Conservation (phyloP, 768 basidiomycete genomes). For the Cystofilobasidium ferigula region DNA sequence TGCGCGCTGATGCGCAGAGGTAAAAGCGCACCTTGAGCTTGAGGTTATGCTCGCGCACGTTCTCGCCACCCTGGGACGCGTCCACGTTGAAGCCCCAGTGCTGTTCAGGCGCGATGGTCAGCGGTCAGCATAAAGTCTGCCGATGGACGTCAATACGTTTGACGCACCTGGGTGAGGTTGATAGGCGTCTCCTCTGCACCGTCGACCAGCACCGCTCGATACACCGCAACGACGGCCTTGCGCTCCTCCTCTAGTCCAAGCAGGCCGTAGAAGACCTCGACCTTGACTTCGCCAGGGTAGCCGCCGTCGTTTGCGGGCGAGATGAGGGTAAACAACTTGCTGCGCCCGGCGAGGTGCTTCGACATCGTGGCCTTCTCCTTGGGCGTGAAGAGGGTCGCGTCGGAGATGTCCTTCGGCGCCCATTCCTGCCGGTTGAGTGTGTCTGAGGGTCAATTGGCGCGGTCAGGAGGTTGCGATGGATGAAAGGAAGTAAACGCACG, state of each 20-base stretch:
- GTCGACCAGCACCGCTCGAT: constrained; percentile 15
- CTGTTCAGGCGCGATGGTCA: not conserved
- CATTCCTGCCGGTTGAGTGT: not conserved
- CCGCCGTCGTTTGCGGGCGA: constrained; percentile 20
- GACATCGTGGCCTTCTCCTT: constrained; percentile 12
- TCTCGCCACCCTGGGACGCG: constrained; percentile 2
- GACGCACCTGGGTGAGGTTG: constrained; percentile 21
- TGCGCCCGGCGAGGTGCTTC: not conserved
- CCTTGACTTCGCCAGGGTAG: constrained; percentile 15
- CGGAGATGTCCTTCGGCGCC: constrained; percentile 1
- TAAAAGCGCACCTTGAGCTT: constrained; percentile 1
- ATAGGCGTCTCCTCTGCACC: constrained; percentile 15
- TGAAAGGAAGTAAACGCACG: not conserved
- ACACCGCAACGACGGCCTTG: not conserved
- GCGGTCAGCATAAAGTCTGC: too few species aligned
- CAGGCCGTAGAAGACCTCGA: constrained; percentile 17
- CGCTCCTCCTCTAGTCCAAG: not conserved
- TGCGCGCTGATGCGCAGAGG: not conserved
- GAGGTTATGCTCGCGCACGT: constrained; percentile 10
- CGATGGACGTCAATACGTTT: too few species aligned
- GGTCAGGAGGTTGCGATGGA: too few species aligned
- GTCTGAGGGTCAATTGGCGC: too few species aligned
- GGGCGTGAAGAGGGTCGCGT: constrained; percentile 13
- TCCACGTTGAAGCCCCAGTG: constrained; percentile 25
- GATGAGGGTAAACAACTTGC: constrained; percentile 12